Conservation (phyloP, 1,284 basidiomycete species). For the Ustilago shanxiensis region DNA sequence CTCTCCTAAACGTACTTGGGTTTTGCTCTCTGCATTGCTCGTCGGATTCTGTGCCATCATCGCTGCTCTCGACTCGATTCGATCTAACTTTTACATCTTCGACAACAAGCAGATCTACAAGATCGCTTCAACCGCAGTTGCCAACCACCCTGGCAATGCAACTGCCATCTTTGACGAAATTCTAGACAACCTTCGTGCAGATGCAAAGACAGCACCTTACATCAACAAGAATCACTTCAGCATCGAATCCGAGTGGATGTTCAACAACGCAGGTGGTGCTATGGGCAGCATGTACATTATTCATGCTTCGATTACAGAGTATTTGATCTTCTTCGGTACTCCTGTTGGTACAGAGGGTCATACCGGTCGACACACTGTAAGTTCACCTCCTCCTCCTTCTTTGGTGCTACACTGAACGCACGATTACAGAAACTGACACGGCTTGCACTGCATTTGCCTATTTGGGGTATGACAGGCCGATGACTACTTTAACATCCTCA, state of each 20-base stretch:
- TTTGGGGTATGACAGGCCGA: conserved; percentile 75
- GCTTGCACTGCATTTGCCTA: no score
- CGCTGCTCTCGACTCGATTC: conserved; percentile 44
- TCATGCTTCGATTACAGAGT: conserved; percentile 88
- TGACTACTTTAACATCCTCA: conserved; percentile 96
- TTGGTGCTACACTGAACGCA: no score
- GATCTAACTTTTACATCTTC: conserved; percentile 64
- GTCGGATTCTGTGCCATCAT: conserved; percentile 38
- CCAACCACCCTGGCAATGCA: conserved; percentile 57
- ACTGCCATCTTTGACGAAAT: conserved; percentile 66
- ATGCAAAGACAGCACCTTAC: conserved; percentile 58
- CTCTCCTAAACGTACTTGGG: conserved; percentile 26
- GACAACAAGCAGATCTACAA: conserved; percentile 59
- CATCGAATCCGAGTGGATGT: conserved; percentile 84
- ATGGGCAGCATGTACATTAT: conserved; percentile 98
- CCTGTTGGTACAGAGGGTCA: conserved; percentile 97
- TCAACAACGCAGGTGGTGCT: conserved; percentile 97
- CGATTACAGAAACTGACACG: not conserved
- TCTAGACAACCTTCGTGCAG: conserved; percentile 49
- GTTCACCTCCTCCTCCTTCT: not conserved
- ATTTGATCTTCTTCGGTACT: conserved; percentile 87
- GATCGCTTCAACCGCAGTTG: conserved; percentile 55
- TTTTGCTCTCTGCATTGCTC: conserved; percentile 30
- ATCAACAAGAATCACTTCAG: conserved; percentile 62
- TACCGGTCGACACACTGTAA: conserved; percentile 83